phyloP scores from a whole-genome alignment of 495 filamentous ascomycete species.

The Aspergillus sclerotioniger region DNA sequence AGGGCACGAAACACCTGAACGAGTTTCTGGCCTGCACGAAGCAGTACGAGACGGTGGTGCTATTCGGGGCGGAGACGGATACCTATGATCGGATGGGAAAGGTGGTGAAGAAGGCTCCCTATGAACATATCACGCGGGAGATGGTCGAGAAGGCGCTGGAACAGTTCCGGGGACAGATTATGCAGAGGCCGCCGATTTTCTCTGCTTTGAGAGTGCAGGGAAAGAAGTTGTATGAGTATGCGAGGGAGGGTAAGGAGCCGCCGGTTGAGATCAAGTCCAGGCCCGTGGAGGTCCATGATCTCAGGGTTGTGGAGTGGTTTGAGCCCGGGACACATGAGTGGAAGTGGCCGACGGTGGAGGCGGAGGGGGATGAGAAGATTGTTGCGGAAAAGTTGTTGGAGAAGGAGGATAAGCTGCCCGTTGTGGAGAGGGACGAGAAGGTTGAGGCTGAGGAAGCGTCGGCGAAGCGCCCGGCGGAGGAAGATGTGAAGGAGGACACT shows the following conservation, averaged over 20 bases:
- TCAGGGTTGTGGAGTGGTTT: conserved; percentile 85
- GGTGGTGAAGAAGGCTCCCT: conserved; percentile 67
- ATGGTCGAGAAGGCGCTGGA: conserved; percentile 73
- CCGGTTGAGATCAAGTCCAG: conserved; percentile 80
- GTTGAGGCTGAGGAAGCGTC: conserved; percentile 17
- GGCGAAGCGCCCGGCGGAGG: not conserved
- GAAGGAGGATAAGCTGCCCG: conserved; percentile 31
- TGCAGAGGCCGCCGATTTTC: conserved; percentile 89
- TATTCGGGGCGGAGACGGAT: conserved; percentile 92
- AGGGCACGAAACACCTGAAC: conserved; percentile 78
- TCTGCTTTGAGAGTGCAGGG: conserved; percentile 90
- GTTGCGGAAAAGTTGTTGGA: conserved; percentile 68
- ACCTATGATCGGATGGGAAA: conserved; percentile 86
- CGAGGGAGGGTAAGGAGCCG: conserved; percentile 78
- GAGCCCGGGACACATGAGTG: conserved; percentile 74
- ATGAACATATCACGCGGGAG: conserved; percentile 74
- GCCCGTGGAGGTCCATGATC: conserved; percentile 67
- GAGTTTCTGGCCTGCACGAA: conserved; percentile 85
- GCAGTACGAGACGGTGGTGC: conserved; percentile 80
- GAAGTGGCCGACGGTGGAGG: conserved; percentile 72
- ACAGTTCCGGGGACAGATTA: conserved; percentile 78
- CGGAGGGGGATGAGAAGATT: conserved; percentile 64
- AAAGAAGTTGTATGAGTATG: conserved; percentile 94
- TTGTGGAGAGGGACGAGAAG: conserved; percentile 18
- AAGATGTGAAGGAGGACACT: not conserved